A percentile compares a stretch with the other conserved stretches of the same genome.
Conservation (phyloP, 768 basidiomycete genomes). For the Lactifluus pinguis region DNA sequence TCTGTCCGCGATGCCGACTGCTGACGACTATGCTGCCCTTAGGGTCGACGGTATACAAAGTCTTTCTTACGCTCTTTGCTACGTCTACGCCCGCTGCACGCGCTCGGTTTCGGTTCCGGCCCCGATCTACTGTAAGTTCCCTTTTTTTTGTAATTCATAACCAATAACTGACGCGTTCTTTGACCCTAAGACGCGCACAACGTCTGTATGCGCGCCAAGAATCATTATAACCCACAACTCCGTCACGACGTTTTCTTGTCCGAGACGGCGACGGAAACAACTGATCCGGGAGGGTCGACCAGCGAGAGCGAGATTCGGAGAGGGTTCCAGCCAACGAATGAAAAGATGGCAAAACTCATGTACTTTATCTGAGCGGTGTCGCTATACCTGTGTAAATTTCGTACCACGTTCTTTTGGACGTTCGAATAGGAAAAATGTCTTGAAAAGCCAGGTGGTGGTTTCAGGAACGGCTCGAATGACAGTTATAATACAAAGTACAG, state of each 20-base stretch:
- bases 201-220: constrained; percentile 64
- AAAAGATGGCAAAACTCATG: constrained; percentile 32
- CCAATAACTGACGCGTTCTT: background rate
- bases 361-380: constrained; percentile 24
- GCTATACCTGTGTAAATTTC: background rate
- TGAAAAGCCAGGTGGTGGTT: background rate
- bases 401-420: background rate
- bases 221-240: constrained; percentile 59
- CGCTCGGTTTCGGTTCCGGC: constrained; percentile 77
- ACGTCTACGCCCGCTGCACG: constrained; percentile 74
- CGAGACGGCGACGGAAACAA: constrained; percentile 29
- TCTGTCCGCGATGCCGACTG: background rate
- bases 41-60: constrained; percentile 62
- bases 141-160: background rate
- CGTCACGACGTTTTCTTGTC: constrained; percentile 44
- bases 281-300: background rate
- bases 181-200: constrained; percentile 58
- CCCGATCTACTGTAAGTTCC: constrained; percentile 63
- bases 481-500: background rate
- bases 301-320: constrained; percentile 22
- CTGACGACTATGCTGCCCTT: background rate
- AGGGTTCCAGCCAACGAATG: constrained; percentile 48
- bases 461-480: too few relatives aligned
- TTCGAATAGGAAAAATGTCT: background rate
- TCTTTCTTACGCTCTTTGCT: constrained; percentile 64